Conservation (phyloP, 177 flowering plant species). For the Vitis hybrid region DNA sequence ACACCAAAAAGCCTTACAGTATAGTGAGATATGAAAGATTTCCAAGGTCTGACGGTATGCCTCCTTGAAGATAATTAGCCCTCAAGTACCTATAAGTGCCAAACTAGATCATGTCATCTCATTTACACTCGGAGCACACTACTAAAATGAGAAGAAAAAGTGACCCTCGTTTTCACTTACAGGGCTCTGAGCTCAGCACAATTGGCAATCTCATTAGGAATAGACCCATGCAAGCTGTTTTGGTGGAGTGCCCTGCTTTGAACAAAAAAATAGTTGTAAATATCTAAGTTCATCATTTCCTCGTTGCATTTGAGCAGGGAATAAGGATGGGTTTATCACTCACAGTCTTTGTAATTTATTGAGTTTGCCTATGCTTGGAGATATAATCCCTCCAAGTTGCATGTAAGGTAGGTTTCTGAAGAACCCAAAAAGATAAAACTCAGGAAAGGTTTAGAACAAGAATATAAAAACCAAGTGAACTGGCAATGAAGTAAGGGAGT, state of each 20-base stretch:
- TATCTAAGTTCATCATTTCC: neutral
- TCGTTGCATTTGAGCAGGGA: neutral
- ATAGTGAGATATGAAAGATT: slow-evolving; percentile 69
- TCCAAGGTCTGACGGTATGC: slow-evolving; percentile 83
- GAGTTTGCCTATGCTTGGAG: slow-evolving; percentile 85
- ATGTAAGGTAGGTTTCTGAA: slow-evolving; percentile 80
- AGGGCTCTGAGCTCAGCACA: slow-evolving; percentile 81
- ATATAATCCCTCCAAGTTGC: slow-evolving; percentile 80
- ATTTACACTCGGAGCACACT: neutral
- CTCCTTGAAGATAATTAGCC: slow-evolving; percentile 88
- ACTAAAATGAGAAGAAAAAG: neutral
- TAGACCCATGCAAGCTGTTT: slow-evolving; percentile 79
- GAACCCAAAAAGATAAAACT: slow-evolving; percentile 13
- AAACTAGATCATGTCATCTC: neutral
- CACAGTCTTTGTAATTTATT: slow-evolving; percentile 80
- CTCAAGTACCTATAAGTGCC: slow-evolving; percentile 65
- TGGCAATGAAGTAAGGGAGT: neutral
- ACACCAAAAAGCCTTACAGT: slow-evolving; percentile 45
- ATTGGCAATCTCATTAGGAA: slow-evolving; percentile 72
- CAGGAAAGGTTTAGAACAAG: neutral
- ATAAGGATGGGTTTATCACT: slow-evolving; percentile 23
- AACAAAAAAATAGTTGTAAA: neutral
- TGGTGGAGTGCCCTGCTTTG: slow-evolving; percentile 80
- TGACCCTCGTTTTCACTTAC: slow-evolving; percentile 41
- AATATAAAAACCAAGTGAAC: slow-evolving; percentile 1